A percentile compares a stretch with the other conserved stretches of the same genome.
These are phyloP conservation scores for Craterostigma plantagineum DNA, from an alignment of 257 asterid species.

Conservation along the genomic window DNA sequence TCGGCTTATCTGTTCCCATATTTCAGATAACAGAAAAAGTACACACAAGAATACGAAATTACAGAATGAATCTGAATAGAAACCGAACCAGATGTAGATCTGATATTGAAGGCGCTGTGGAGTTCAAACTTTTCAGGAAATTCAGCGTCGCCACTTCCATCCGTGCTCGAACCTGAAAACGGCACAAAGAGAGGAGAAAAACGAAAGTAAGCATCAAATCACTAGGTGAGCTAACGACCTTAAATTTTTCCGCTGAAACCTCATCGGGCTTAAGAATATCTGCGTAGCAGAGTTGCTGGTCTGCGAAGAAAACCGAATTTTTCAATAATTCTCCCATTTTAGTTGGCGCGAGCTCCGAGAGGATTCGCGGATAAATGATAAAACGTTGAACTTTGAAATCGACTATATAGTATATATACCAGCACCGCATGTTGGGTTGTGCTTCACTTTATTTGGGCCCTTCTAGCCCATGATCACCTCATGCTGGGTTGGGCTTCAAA, in stretches of 20 bases:
- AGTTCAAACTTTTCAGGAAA: conserved; percentile 52
- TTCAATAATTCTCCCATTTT: conserved; percentile 49
- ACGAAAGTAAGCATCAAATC: not conserved
- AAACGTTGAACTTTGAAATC: too few species aligned
- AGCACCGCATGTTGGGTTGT: too few species aligned
- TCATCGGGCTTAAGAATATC: conserved; percentile 55
- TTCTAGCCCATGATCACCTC: too few species aligned
- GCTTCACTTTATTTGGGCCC: too few species aligned
- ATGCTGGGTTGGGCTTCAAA: too few species aligned
- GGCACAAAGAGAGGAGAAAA: not conserved
- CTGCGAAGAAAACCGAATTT: conserved; percentile 65
- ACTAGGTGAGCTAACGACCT: not conserved
- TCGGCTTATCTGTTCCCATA: conserved; percentile 39
- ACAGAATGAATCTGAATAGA: not conserved
- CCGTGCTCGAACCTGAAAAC: conserved; percentile 66
- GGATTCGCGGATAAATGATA: too few species aligned
- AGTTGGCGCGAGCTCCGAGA: not conserved
- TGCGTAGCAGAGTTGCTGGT: conserved; percentile 65
- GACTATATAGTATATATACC: too few species aligned
- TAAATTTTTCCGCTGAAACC: conserved; percentile 13
- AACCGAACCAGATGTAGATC: conserved; percentile 55
- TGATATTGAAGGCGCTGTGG: conserved; percentile 46
- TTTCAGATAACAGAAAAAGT: not conserved
- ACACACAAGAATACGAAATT: not conserved
- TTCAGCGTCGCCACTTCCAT: conserved; percentile 72